phyloP scores from a whole-genome alignment of 805 yeast species.

The Suhomyces xylopsoci region DNA sequence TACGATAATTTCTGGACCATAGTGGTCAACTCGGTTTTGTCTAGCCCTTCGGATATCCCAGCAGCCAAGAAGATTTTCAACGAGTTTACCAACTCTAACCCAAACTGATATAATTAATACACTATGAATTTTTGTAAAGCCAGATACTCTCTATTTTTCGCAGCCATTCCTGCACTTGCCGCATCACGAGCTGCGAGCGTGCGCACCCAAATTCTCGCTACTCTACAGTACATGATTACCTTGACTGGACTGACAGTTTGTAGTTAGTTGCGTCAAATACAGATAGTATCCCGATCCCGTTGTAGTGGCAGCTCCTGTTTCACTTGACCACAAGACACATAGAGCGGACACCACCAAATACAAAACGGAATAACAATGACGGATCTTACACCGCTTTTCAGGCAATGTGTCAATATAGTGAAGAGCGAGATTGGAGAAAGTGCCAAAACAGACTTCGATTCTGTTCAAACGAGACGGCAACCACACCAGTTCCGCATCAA shows the following conservation, averaged over 20 bases:
- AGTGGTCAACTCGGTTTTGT: too few relatives aligned
- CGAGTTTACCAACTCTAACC: too few relatives aligned
- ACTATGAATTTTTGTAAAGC: too few relatives aligned
- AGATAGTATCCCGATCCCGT: background rate
- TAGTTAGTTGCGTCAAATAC: too few relatives aligned
- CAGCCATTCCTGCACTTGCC: background rate
- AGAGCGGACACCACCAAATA: background rate
- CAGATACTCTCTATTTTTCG: background rate
- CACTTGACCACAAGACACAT: background rate
- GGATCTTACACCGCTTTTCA: conserved; percentile 48
- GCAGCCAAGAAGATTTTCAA: too few relatives aligned
- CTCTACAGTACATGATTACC: background rate
- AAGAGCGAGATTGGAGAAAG: conserved; percentile 25
- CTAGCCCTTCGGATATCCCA: too few relatives aligned
- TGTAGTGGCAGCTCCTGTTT: background rate
- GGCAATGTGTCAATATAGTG: conserved; percentile 46
- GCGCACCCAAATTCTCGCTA: background rate
- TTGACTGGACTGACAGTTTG: background rate
- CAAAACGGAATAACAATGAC: conserved; percentile 29
- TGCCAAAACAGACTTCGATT: conserved; percentile 6
- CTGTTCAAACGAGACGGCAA: conserved; percentile 6
- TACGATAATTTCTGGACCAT: too few relatives aligned
- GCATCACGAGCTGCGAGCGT: background rate
- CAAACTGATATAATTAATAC: too few relatives aligned
- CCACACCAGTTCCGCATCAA: conserved; percentile 13